phyloP scores from a whole-genome alignment of 2,329 filamentous ascomycete genomes.

The Colletotrichum sp. region DNA sequence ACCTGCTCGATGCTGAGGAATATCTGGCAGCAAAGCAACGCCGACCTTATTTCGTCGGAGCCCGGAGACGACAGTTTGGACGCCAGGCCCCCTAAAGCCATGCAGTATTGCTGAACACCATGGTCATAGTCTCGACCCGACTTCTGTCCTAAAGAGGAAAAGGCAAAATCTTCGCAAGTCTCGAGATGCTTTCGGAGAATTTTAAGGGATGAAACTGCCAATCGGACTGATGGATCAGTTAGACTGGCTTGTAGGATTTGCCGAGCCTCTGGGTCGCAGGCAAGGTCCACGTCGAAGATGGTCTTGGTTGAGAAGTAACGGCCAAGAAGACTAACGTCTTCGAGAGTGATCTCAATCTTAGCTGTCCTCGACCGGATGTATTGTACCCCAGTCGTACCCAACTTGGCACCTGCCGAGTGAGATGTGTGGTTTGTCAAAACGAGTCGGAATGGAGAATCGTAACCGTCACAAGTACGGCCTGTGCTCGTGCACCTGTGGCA shows the following conservation, averaged over 20 bases:
- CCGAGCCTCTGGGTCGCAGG: slow-evolving; percentile 42
- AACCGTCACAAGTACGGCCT: slow-evolving; percentile 47
- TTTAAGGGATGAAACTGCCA: slow-evolving; percentile 44
- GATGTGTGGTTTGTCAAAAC: slow-evolving; percentile 23
- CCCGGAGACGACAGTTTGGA: slow-evolving; percentile 38
- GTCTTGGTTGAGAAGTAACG: slow-evolving; percentile 47
- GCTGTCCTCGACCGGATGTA: slow-evolving; percentile 22
- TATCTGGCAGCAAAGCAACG: slow-evolving; percentile 50
- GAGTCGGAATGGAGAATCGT: slow-evolving; percentile 41
- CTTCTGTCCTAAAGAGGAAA: slow-evolving; percentile 29
- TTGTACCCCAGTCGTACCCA: slow-evolving; percentile 18
- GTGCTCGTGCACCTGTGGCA: slow-evolving; percentile 40
- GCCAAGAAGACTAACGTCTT: slow-evolving; percentile 38
- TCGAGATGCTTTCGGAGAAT: slow-evolving; percentile 44
- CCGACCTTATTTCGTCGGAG: slow-evolving; percentile 36
- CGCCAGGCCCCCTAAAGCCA: slow-evolving; percentile 43
- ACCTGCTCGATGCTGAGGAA: slow-evolving; percentile 53
- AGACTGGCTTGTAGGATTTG: slow-evolving; percentile 42
- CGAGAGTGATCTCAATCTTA: slow-evolving; percentile 18
- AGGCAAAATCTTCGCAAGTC: slow-evolving; percentile 26
- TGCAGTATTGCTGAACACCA: slow-evolving; percentile 46
- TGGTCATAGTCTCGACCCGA: slow-evolving; percentile 24
- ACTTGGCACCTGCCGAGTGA: slow-evolving; percentile 8
- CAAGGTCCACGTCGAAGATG: slow-evolving; percentile 40
- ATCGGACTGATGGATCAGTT: slow-evolving; percentile 37